phyloP scores from a whole-genome alignment of 108 stramenopile genomes.

The Cylindrotheca closterium region DNA sequence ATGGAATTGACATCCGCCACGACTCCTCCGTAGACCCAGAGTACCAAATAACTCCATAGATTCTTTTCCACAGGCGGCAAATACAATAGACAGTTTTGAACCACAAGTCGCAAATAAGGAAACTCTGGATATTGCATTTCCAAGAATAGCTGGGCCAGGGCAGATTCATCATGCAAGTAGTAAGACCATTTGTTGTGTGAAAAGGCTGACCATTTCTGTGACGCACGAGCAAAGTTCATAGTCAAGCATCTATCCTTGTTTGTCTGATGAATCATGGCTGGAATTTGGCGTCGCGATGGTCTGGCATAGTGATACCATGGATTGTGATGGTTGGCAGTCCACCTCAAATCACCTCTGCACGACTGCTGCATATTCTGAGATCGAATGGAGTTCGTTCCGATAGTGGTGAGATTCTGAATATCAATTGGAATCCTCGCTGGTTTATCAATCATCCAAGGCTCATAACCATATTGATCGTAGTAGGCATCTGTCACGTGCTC shows the following conservation, averaged over 20 bases:
- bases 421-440: not conserved
- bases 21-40: constrained; percentile 53
- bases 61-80: constrained; percentile 33
- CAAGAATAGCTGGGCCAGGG: constrained; percentile 44
- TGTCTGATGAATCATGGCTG: constrained; percentile 26
- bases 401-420: not conserved
- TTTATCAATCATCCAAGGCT: constrained; percentile 21
- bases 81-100: constrained; percentile 25
- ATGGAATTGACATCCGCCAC: constrained; percentile 48
- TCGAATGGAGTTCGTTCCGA: constrained; percentile 3
- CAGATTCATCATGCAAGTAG: constrained; percentile 63
- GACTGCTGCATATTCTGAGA: not conserved
- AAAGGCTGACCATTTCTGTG: constrained; percentile 19
- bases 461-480: constrained; percentile 21
- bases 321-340: too few relatives aligned
- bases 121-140: constrained; percentile 30
- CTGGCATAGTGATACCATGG: not conserved
- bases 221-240: constrained; percentile 12
- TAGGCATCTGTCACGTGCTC: constrained; percentile 23
- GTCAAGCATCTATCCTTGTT: constrained; percentile 16
- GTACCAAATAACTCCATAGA: constrained; percentile 44
- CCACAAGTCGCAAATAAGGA: constrained; percentile 17
- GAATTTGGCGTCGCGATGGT: constrained; percentile 7
- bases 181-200: constrained; percentile 20
- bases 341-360: too few relatives aligned